phyloP scores from a whole-genome alignment of 192 early-diverging fungal genomes.

The Umbelopsis vinacea region DNA sequence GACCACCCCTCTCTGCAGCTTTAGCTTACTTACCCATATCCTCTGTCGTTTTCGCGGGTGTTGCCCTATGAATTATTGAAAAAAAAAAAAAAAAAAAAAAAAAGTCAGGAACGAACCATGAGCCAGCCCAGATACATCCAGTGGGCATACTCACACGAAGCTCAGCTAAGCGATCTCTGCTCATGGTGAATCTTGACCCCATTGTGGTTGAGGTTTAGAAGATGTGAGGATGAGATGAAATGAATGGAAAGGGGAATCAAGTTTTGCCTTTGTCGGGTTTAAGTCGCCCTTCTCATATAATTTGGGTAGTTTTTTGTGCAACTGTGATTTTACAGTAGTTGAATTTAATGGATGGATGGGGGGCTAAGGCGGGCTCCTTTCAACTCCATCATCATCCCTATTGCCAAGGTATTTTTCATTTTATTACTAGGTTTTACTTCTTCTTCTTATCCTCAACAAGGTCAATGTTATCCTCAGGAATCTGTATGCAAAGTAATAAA shows the following conservation, averaged over 20 bases:
- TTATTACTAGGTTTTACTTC: constrained; percentile 54
- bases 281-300: not conserved
- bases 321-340: constrained; percentile 3
- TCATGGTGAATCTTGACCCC: constrained; percentile 45
- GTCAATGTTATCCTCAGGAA: constrained; percentile 80
- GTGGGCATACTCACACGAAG: constrained; percentile 29
- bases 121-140: not conserved
- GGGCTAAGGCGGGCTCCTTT: too few species aligned
- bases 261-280: constrained; percentile 10
- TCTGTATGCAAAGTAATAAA: constrained; percentile 37
- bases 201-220: constrained; percentile 10
- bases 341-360: not conserved
- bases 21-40: constrained; percentile 36
- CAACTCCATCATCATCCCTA: not conserved
- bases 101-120: not conserved
- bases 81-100: not conserved
- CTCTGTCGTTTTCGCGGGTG: constrained; percentile 30
- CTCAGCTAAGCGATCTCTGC: constrained; percentile 42
- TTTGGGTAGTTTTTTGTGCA: constrained; percentile 3
- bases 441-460: constrained; percentile 79
- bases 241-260: constrained; percentile 29
- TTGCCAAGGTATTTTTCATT: not conserved
- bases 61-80: constrained; percentile 27
- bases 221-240: not conserved
- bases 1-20: too few species aligned